Base-by-base conservation (phyloP, 495 filamentous ascomycete genomes). In the Xanthoparmelia taractica region DNA sequence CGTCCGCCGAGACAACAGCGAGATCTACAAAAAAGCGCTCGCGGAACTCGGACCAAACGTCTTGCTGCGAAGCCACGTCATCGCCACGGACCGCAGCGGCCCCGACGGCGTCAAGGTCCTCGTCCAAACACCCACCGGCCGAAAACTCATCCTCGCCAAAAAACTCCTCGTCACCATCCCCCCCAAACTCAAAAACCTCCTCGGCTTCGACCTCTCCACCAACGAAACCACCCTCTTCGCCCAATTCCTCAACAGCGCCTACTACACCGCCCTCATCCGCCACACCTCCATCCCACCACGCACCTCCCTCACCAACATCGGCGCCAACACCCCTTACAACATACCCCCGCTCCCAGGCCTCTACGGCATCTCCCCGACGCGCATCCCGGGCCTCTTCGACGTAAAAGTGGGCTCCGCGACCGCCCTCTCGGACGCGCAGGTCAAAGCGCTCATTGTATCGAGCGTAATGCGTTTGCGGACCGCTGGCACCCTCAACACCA, bases 161-260 rank as follows among this genome's bases (percentile, higher is more conserved):
- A 78, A 80, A 63, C 68, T 83, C 17, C 61, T 84, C 40, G 68
- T 79, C 31, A 70, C 80, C 4, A 75, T 78, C 25, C 79, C 76
- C 2, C 78, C 76, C 2, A 73, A 63, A 20, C 47, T 73, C 1
- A 47, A 66, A 0, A 79, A 75, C 36, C 63, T 82, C 17, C 20
- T 52, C 1, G 63, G 66, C 10, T 75, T 78, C 56, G 72, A 75
- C 59, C 73, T 81, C 11, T 65, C 69, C 57, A 0, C 50, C 0
- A 56, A 63, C 20, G 81, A 84, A 61, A 33, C 43, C 0, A 17
- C 23, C 0, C 33, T 83, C 8, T 80, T 84, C 45, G 17, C 57
- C 18, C 70, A 77, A 55, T 77, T 79, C 67, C 56, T 50, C 25
- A 60, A 63, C 63, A 73, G 61, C 17, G 75, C 66, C 3, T 84